Base-by-base conservation (phyloP, 73 alveolate species). In the Paraurostyla sp. region DNA sequence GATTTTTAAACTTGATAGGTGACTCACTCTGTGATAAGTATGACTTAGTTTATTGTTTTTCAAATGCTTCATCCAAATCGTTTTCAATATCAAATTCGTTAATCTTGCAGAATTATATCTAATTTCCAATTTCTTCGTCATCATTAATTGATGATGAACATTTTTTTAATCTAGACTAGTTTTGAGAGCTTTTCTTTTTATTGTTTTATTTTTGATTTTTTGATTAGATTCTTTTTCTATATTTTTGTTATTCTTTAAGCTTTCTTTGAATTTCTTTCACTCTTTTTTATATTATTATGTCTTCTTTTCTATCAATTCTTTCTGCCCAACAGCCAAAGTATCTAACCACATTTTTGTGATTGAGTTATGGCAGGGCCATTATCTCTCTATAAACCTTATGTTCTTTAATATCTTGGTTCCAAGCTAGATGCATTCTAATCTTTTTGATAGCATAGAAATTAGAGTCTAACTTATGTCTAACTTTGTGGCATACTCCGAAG, bases 311-410 rank as follows among this genome's bases (percentile, higher is more conserved):
- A 20, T 56, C 83, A 18, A 81, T 40, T 20, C 42, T 58, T 57
- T 94, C 98, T 59, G 93, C 89, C 97, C 98, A 96, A 68, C 99
- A 92, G 23, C 98, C 93, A 45, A 78, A 88, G 83, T 96, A 96
- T 45, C 97, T 54, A 6, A 96, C 95, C 27, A 94, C 94, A 91
- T 96, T 94, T 81, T 90, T 89, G 49, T 93, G 93, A 75, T 96
- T 89, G 43, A 96, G 89, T 73, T 60, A 59, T 33, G 91, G 91
- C 95, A 94, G 92, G 22, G 95, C 89, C 88, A 81, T 91, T 41
- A 96, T 93, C 75, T 96, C 99, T 83, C 97, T 90, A 49, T 88
- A 90, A 15, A 90, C 97, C 52, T 92, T 92, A 78, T 94, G 95
- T 15, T 93, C 90, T 59, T 92, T 94, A 45, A 92, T 83, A 32